Base-by-base conservation (phyloP, 176 grass and related monocot genomes). In the Zoysia pacifica region DNA sequence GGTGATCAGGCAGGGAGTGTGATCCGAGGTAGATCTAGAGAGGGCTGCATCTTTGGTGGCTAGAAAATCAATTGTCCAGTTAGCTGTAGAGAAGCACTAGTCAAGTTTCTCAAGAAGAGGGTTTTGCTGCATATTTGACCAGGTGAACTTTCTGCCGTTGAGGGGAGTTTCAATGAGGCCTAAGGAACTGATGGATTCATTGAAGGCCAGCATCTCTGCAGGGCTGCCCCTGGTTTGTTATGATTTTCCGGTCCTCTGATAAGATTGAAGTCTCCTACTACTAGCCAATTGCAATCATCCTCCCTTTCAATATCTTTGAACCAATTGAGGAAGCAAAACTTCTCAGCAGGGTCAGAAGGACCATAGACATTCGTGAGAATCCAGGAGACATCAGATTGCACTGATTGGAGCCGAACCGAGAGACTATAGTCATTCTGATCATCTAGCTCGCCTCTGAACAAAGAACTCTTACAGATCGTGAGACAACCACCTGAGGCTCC, bases 291-390 rank as follows among this genome's bases (percentile, higher is more conserved):
- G 2, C 18, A 59, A 0, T 59, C 18, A 7, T 7, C 1, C 6
- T 16, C 18, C 2, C 7, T 18, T 7, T 59, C 55, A 19, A 59
- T 8, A 1, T 20, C 11, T 2, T 59, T 7, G 3, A 59, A 20
- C 55, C 55, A 59, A 0, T 28, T 28, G 28, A 28, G 0, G 20
- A 0, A 11, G 20, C n/a, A 2, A 6, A 16, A 7, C 1, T 59
- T 59, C 0, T 2, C 2, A 2, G 6, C 54, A 7, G 0, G 18
- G 1, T 0, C 7, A 59, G 6, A 8, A 0, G 55, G 16, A 0
- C 3, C 55, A 59, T 59, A 59, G 1, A 19, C 20, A 20, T 59
- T 59, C 9, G 55, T 19, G 1, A 59, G 18, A 1, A 59, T 18
- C 5, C 1, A 20, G 28, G 28, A 28, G 28, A 0, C 2, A 0